Evolutionary conservation across 495 filamentous ascomycete genomes (phyloP), one percentile per base, ranked within the genome.

Genomic region (Xylaria nigripes): DNA sequence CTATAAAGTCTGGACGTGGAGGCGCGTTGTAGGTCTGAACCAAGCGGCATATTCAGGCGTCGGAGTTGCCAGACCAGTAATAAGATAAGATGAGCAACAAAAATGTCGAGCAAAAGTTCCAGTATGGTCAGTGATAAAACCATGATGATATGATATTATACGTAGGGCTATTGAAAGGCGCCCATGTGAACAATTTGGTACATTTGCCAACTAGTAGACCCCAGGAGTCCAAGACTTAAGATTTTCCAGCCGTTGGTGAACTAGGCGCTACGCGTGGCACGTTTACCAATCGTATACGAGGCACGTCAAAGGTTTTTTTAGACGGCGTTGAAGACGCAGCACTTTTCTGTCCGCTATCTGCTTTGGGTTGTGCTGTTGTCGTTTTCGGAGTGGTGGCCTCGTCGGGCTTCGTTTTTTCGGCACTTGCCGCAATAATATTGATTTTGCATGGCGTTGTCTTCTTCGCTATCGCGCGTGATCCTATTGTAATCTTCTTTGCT

Each of bases 381-480:
- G 46, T 47, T 42, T 52, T 42, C 24, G 48, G 50, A 18, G 32
- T 24, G 4, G 15, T 40, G 2, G n/a, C 34, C 6, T 56, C 45
- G 29, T 45, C 55, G 6, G 30, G 5, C 25, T 30, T 44, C 6
- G 22, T 25, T 34, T 51, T 60, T 41, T 59, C 58, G 1, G 43
- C 13, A 2, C 54, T 48, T 4, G 59, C 54, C 1, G 60, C 60
- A 23, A 61, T 42, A 23, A 68, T 62, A 5, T 56, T 66, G 23
- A 50, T 61, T 46, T 64, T 62, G 15, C 61, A 60, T 8, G 66
- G 58, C 0, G 61, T 43, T 8, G 63, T 55, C 41, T 60, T 48
- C 43, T 64, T 64, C 3, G 62, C 51, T 30, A 60, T 59, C 12
- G 54, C 50, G 43, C 51, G 57, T 22, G 48, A 16, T 9, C 54